Percentiles rank a stretch among this genome's conserved stretches.
Conservation (phyloP, 257 asterid genomes). For the Lycium barbarum region DNA sequence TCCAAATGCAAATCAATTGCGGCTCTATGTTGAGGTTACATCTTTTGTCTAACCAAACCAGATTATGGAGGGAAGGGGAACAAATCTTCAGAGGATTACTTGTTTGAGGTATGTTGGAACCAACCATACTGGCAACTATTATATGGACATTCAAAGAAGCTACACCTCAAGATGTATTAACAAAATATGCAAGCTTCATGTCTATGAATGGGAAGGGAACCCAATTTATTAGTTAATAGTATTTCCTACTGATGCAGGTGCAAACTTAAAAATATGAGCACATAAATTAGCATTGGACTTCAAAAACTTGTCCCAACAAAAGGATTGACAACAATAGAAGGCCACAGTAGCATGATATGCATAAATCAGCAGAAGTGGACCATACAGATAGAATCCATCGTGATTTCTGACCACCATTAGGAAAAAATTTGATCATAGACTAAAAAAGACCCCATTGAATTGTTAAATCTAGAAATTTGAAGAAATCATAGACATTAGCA, state of each 20-base stretch:
- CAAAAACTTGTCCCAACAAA: background rate
- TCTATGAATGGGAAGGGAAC: background rate
- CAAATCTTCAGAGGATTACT: background rate
- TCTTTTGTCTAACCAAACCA: background rate
- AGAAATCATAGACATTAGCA: background rate
- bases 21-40: background rate
- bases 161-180: background rate
- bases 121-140: background rate
- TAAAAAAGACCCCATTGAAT: background rate
- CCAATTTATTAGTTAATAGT: background rate
- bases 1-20: background rate
- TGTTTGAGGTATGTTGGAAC: background rate
- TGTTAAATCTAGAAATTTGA: background rate
- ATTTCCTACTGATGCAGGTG: background rate
- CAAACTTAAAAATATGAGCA: background rate
- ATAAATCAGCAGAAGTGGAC: no score
- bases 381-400: no score
- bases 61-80: background rate
- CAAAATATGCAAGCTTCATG: background rate
- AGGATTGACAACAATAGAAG: no score
- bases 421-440: background rate
- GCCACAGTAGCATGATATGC: no score
- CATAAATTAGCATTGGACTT: background rate
- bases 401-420: background rate
- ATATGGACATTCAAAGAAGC: background rate